Conservation (phyloP, 164 flowering plant genomes). For the Macadamia integrifolia region DNA sequence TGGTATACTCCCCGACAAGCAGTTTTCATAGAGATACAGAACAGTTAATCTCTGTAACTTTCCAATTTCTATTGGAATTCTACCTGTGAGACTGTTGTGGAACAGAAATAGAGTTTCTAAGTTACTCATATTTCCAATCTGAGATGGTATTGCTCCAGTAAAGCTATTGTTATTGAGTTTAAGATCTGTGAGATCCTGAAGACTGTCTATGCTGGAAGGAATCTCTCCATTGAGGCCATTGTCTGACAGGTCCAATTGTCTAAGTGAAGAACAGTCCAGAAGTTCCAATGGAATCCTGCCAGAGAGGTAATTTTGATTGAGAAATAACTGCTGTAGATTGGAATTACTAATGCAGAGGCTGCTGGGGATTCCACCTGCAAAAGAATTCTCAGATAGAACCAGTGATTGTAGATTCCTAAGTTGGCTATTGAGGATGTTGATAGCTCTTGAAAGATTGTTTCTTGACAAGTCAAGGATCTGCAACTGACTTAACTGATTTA, state of each 20-base stretch:
- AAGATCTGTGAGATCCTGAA: slow-evolving; percentile 57
- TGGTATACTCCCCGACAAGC: slow-evolving; percentile 74
- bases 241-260: slow-evolving; percentile 63
- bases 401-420: slow-evolving; percentile 45
- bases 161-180: slow-evolving; percentile 83
- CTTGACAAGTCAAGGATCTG: slow-evolving; percentile 60
- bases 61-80: slow-evolving; percentile 65
- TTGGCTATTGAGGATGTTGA: slow-evolving; percentile 30
- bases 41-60: slow-evolving; percentile 47
- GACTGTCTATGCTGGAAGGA: slow-evolving; percentile 41
- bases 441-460: slow-evolving; percentile 61
- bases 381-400: slow-evolving; percentile 53
- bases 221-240: slow-evolving; percentile 55
- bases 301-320: slow-evolving; percentile 49
- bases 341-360: slow-evolving; percentile 47
- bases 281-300: slow-evolving; percentile 58
- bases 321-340: slow-evolving; percentile 41
- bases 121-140: slow-evolving; percentile 64
- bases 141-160: slow-evolving; percentile 53
- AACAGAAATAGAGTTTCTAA: slow-evolving; percentile 51
- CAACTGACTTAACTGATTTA: slow-evolving; percentile 52
- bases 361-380: slow-evolving; percentile 43
- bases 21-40: slow-evolving; percentile 75
- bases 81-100: slow-evolving; percentile 62
- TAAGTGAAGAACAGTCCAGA: slow-evolving; percentile 52